Evolutionary conservation across 768 basidiomycete species (phyloP), one percentile per base, ranked within the genome.

Genomic region (Boletus eberwhitei): DNA sequence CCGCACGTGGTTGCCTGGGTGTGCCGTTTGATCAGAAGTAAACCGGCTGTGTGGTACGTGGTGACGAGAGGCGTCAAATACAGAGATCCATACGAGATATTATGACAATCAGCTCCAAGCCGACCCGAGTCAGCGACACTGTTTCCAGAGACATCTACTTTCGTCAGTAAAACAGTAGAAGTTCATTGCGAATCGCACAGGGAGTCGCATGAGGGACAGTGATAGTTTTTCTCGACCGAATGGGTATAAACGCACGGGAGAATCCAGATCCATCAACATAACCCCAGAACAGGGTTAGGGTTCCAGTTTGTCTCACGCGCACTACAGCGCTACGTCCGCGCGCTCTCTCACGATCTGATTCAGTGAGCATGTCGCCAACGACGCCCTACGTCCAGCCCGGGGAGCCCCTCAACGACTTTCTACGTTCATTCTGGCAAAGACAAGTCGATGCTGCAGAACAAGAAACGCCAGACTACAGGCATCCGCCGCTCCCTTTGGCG

Each of bases 401-500:
- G 43, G 90, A 93, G 65, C 86, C 86, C n/a, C 77, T 96, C 41
- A 87, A 92, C 62, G 84, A 88, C 38, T 94, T 95, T 68, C 75
- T 96, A 52, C 83, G 85, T 52, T 82, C 83, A 5, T 96, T 97
- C 72, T 97, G 94, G 94, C 89, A 91, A 64, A 74, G 90, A 40
- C 92, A 94, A 68, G 82, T 94, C 55, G 86, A 91, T 68, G 77
- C 83, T 7, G 91, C 93, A 0, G 94, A 97, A 69, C 83, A 86
- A 62, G 93, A 94, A 65, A 89, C 85, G 0, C 89, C 89, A 24
- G 93, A 95, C 72, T 91, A 90, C 61, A 77, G 88, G 50, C 91
- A 94, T 65, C 91, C 90, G 2, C 86, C 90, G 7, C 76, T 98
- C 12, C 96, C 96, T 4, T 76, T 99, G 31, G 97, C 97, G 17